phyloP scores from a whole-genome alignment of 306 rosid genomes.

The Nissolia schottii region DNA sequence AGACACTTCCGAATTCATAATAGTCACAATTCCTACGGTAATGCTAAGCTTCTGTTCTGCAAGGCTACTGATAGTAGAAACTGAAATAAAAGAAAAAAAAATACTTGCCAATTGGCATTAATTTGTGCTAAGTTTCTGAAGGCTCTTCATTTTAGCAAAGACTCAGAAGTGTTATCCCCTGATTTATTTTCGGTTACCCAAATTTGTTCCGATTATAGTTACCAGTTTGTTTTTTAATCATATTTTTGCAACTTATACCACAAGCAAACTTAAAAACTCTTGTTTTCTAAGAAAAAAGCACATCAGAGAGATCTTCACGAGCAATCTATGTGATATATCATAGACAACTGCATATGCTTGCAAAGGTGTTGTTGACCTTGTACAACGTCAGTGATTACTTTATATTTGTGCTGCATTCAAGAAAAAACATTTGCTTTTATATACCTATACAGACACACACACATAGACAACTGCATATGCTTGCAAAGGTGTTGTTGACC shows the following conservation, averaged over 20 bases:
- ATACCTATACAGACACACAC: no score
- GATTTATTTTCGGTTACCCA: neutral
- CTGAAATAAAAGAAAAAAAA: neutral
- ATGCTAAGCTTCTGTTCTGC: conserved; percentile 7
- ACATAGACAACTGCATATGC: no score
- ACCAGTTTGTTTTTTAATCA: neutral
- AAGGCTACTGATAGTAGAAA: neutral
- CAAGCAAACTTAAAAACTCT: no score
- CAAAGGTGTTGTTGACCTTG: neutral
- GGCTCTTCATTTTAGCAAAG: neutral
- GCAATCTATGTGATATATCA: neutral
- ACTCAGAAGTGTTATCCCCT: neutral
- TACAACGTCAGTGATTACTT: neutral
- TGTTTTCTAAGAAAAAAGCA: neutral
- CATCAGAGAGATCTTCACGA: neutral
- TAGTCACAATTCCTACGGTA: conserved; percentile 91
- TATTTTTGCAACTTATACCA: neutral
- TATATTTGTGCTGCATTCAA: neutral
- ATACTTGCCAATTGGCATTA: neutral
- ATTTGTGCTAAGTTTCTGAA: neutral
- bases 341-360: neutral
- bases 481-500: neutral
- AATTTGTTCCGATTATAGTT: neutral
- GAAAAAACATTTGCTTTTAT: neutral
- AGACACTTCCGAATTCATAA: conserved; percentile 73